phyloP scores from a whole-genome alignment of 257 asterid species.

The Parsonsia alboflavescens region DNA sequence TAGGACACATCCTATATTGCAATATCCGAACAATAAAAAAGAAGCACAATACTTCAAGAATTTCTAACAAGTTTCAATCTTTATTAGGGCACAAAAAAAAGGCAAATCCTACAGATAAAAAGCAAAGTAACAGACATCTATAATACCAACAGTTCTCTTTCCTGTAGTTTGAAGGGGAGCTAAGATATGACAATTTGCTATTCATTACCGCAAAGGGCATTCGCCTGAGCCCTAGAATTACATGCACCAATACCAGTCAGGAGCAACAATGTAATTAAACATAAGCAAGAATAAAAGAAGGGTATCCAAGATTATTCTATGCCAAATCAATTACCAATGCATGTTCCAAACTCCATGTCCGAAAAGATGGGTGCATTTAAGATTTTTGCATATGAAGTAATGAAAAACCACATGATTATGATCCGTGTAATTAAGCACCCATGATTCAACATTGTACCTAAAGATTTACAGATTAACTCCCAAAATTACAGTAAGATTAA shows the following conservation, averaged over 20 bases:
- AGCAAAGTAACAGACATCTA: background rate
- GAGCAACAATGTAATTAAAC: background rate
- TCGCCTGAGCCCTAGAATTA: background rate
- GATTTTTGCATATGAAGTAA: background rate
- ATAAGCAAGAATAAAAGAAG: background rate
- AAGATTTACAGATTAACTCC: slow-evolving; percentile 6
- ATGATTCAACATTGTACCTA: background rate
- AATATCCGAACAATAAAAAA: background rate
- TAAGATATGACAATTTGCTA: background rate
- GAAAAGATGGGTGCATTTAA: background rate
- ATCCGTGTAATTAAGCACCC: slow-evolving; percentile 1
- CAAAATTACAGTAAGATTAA: background rate
- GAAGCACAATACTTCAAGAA: background rate
- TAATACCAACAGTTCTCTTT: background rate
- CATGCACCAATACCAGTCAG: background rate
- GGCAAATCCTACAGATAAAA: background rate
- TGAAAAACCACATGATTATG: background rate
- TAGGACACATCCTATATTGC: background rate
- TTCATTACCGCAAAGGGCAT: background rate
- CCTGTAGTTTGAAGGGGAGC: background rate
- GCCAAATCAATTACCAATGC: background rate
- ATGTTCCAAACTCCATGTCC: background rate
- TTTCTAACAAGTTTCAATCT: background rate
- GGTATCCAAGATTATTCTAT: background rate
- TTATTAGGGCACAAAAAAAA: background rate